A percentile compares a stretch with the other conserved stretches of the same genome.
phyloP scores from a whole-genome alignment of 345 rosid genomes.

The Geranium rotundifolium region DNA sequence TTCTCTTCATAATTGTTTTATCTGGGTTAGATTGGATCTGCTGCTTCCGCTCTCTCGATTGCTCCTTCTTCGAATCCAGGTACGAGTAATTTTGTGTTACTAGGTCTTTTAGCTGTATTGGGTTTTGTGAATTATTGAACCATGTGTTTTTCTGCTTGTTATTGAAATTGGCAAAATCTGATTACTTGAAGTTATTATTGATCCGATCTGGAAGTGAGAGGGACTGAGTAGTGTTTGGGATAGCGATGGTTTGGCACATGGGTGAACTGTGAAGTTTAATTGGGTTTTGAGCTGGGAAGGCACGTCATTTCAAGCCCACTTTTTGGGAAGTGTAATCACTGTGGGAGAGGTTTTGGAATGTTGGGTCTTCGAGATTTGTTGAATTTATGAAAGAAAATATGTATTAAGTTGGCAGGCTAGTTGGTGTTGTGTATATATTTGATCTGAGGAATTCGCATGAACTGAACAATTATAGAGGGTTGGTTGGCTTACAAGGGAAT shows the following conservation, averaged over 20 bases:
- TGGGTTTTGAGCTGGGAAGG: not conserved
- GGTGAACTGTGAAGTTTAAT: slow-evolving; percentile 1
- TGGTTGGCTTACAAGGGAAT: too few species aligned
- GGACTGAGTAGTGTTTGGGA: not conserved
- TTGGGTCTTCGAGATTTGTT: slow-evolving; percentile 9
- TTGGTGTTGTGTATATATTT: not conserved
- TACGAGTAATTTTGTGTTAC: slow-evolving; percentile 2
- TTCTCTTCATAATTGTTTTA: slow-evolving; percentile 3
- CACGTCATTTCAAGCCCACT: slow-evolving; percentile 3
- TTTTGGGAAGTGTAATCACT: slow-evolving; percentile 10
- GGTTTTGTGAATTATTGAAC: slow-evolving; percentile 6
- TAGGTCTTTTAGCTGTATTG: slow-evolving; percentile 10
- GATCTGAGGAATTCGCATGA: not conserved
- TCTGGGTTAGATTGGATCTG: slow-evolving; percentile 48
- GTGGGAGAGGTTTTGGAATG: slow-evolving; percentile 3
- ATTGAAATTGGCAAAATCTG: not conserved
- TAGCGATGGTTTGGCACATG: not conserved
- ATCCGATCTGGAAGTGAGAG: slow-evolving; percentile 19
- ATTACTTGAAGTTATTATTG: slow-evolving; percentile 11
- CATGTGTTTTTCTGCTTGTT: slow-evolving; percentile 4
- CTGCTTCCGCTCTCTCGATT: slow-evolving; percentile 12
- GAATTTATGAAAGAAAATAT: not conserved
- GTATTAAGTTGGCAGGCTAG: not conserved
- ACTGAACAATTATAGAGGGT: not conserved
- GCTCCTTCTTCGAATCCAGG: slow-evolving; percentile 21